phyloP scores from a whole-genome alignment of 73 alveolate species.

The Loxodes magnus region DNA sequence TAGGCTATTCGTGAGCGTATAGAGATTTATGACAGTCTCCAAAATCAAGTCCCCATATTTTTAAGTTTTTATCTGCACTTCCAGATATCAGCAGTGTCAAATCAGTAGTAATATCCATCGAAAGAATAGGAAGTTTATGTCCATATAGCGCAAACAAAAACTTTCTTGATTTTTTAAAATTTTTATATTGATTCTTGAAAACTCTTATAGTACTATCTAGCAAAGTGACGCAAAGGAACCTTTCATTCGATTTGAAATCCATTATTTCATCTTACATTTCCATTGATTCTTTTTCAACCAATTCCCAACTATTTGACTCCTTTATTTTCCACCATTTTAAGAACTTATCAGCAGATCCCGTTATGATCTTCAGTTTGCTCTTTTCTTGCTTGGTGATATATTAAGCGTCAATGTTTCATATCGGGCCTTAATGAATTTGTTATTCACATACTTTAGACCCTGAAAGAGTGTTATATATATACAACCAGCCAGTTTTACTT shows the following conservation, averaged over 20 bases:
- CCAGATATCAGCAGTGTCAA: constrained; percentile 62
- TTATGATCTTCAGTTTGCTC: not conserved
- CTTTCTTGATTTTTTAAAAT: constrained; percentile 58
- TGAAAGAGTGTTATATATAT: constrained; percentile 1
- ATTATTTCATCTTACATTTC: constrained; percentile 23
- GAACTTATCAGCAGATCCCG: constrained; percentile 15
- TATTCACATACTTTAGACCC: not conserved
- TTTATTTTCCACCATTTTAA: constrained; percentile 39
- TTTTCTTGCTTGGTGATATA: too few relatives aligned
- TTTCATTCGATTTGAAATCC: constrained; percentile 60
- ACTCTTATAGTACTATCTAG: constrained; percentile 73
- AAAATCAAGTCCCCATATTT: constrained; percentile 94
- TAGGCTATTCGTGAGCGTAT: constrained; percentile 67
- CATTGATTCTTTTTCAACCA: constrained; percentile 14
- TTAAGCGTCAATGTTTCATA: not conserved
- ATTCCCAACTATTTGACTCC: constrained; percentile 10
- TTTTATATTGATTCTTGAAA: constrained; percentile 42
- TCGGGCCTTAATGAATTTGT: constrained; percentile 1
- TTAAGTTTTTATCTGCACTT: constrained; percentile 83
- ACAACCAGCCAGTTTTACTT: not conserved
- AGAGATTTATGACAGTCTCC: constrained; percentile 89
- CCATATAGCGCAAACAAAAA: constrained; percentile 76
- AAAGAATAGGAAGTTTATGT: constrained; percentile 77
- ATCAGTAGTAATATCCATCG: constrained; percentile 79
- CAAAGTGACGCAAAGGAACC: constrained; percentile 65